Percentiles rank a stretch among this genome's conserved stretches.
phyloP scores from a whole-genome alignment of 2,329 filamentous ascomycete species.

The Biscogniauxia sp. region DNA sequence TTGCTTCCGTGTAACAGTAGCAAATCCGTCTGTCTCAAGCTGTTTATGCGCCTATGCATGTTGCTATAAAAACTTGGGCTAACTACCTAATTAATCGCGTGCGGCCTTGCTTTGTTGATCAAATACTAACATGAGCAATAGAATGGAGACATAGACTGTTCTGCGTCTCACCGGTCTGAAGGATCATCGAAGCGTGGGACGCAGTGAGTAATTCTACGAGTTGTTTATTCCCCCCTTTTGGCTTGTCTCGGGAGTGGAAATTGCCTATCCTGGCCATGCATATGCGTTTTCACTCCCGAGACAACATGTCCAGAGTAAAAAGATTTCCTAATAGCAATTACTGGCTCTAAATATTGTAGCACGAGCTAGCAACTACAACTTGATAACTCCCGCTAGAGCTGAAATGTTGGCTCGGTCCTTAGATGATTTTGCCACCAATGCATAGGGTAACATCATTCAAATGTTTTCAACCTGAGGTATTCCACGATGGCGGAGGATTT shows the following conservation, averaged over 20 bases:
- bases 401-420: conserved; percentile 68
- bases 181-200: conserved; percentile 83
- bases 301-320: too few species aligned
- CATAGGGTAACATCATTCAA: conserved; percentile 19
- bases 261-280: too few species aligned
- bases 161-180: conserved; percentile 76
- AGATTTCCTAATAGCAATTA: too few species aligned
- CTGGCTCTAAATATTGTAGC: conserved; percentile 43
- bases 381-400: conserved; percentile 65
- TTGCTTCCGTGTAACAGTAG: conserved; percentile 73
- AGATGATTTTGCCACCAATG: conserved; percentile 45
- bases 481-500: background rate
- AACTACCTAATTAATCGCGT: background rate
- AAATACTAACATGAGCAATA: conserved; percentile 12
- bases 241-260: too few species aligned
- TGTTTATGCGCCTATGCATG: background rate
- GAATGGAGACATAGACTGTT: conserved; percentile 60
- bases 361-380: conserved; percentile 56
- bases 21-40: conserved; percentile 19
- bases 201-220: conserved; percentile 40
- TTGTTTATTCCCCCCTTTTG: too few species aligned
- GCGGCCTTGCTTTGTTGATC: background rate
- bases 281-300: too few species aligned
- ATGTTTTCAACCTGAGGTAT: background rate
- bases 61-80: background rate